Evolutionary conservation across 495 filamentous ascomycete species (phyloP).

Genomic region (Aspergillus nidulans): DNA sequence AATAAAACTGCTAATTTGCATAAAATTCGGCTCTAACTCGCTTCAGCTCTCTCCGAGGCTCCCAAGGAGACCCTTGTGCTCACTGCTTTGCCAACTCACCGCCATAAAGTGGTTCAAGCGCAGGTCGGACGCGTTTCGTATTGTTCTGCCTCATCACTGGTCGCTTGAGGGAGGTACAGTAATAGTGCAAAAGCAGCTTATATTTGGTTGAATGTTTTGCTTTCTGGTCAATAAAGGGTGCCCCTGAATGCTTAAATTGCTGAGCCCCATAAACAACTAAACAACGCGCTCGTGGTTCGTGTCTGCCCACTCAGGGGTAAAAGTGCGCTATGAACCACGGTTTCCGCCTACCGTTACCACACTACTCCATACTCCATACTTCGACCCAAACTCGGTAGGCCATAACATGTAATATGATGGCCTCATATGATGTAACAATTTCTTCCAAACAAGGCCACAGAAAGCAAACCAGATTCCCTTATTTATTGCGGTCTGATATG

Average conservation of each 20-base stretch:
- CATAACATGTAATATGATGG: conserved; percentile 2
- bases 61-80: neutral
- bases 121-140: neutral
- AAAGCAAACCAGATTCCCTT: neutral
- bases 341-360: conserved; percentile 17
- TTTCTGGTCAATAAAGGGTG: too few species aligned
- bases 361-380: too few species aligned
- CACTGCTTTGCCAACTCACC: conserved; percentile 9
- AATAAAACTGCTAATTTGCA: conserved; percentile 2
- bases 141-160: neutral
- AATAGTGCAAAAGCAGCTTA: too few species aligned
- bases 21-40: neutral
- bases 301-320: conserved; percentile 30
- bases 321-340: conserved; percentile 30
- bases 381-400: neutral
- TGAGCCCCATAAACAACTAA: conserved; percentile 19
- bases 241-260: conserved; percentile 1
- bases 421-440: neutral
- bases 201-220: too few species aligned
- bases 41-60: neutral
- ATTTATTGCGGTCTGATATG: conserved; percentile 13
- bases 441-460: neutral
- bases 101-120: conserved; percentile 12
- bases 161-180: neutral
- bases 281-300: conserved; percentile 15